Evolutionary conservation across 2,329 filamentous ascomycete species (phyloP), one percentile per base, ranked within the genome.

Genomic region (Emergomyces africanus): DNA sequence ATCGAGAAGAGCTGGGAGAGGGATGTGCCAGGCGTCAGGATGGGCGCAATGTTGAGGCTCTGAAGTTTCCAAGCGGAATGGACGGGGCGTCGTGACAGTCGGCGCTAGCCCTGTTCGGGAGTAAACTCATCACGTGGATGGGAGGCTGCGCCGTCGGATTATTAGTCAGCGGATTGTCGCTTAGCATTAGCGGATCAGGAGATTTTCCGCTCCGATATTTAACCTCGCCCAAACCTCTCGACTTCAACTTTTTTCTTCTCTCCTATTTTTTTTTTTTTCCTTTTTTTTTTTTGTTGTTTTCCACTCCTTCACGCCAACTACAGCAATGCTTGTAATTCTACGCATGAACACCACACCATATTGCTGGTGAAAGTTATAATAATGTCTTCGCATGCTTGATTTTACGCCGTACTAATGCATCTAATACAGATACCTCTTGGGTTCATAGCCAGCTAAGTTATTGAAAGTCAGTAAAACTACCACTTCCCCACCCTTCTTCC

Each of bases 251-350:
- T 35, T 35, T 35, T 35, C 8, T 35, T 35, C 8, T 35, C 8
- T 5, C 8, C 8, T 23, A 23, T 37, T 30, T 30, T 49, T 61
- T 61, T 59, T 66, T 62, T 58, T 62, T 49, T 62, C 60, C 37
- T 59, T 60, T 64, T 62, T 60, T 62, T 58, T 59, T 41, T 62
- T 46, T 30, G n/a, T n/a, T n/a, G n/a, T n/a, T n/a, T n/a, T n/a
- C n/a, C n/a, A n/a, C n/a, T n/a, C n/a, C n/a, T n/a, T 30, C 42
- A 44, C 53, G 3, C 3, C 53, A 28, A 28, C 6, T 5, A 1
- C 44, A 48, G 5, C 4, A 14, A 28, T 48, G 23, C 1, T 28
- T 23, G 28, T 28, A 25, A 25, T 28, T 48, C 44, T 48, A 10
- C 25, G 9, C 23, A 14, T 15, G 6, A 28, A 33, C 25, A 44